Conservation (phyloP, 768 basidiomycete species). For the Pisolithus microcarpus region DNA sequence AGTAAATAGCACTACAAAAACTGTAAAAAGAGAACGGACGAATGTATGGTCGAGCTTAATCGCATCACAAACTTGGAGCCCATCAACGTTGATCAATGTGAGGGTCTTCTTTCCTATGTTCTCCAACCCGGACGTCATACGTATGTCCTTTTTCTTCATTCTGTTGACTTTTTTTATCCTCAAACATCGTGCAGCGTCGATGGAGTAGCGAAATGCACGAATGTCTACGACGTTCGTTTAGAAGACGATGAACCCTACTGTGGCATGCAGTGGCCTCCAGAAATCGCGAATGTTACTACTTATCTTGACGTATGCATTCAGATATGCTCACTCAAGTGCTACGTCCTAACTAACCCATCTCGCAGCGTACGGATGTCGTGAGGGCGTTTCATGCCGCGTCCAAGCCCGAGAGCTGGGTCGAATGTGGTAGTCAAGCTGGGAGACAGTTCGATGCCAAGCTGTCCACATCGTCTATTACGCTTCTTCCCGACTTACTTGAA, state of each 20-base stretch:
- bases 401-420: slow-evolving; percentile 78
- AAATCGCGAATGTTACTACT: slow-evolving; percentile 62
- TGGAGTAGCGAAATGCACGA: slow-evolving; percentile 72
- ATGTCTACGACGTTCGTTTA: slow-evolving; percentile 92
- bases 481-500: slow-evolving; percentile 74
- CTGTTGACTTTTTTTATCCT: not conserved
- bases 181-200: slow-evolving; percentile 42
- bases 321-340: not conserved
- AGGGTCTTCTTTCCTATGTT: slow-evolving; percentile 44
- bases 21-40: slow-evolving; percentile 49
- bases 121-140: slow-evolving; percentile 19
- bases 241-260: slow-evolving; percentile 81
- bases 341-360: not conserved
- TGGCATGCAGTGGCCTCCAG: slow-evolving; percentile 97
- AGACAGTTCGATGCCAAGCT: slow-evolving; percentile 46
- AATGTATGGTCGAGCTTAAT: slow-evolving; percentile 47
- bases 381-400: slow-evolving; percentile 72
- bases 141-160: slow-evolving; percentile 14
- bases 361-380: slow-evolving; percentile 74
- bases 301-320: slow-evolving; percentile 68
- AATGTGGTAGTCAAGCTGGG: slow-evolving; percentile 71
- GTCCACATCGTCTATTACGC: slow-evolving; percentile 62
- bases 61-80: slow-evolving; percentile 40
- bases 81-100: slow-evolving; percentile 52
- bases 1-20: slow-evolving; percentile 51